Percentiles rank a stretch among this genome's conserved stretches.
phyloP scores from a whole-genome alignment of 176 grass and related monocot species.

The Musa itinerans region DNA sequence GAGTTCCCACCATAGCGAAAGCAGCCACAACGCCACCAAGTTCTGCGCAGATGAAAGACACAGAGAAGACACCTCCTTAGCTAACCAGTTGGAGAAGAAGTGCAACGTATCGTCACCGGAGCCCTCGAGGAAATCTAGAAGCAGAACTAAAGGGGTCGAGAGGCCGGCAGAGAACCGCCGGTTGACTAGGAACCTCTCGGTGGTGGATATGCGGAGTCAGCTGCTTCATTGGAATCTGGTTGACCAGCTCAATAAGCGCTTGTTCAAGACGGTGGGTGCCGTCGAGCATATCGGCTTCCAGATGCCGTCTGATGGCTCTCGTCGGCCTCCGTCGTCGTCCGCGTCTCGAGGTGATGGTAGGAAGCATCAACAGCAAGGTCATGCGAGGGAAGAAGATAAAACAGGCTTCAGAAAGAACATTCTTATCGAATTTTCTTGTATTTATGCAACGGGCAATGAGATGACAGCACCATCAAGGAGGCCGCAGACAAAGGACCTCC shows the following conservation, averaged over 20 bases:
- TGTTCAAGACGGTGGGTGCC: constrained; percentile 84
- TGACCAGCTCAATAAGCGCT: constrained; percentile 71
- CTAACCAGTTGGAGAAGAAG: constrained; percentile 26
- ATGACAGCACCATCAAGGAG: no score
- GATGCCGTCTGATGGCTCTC: constrained; percentile 15
- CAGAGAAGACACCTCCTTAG: not conserved
- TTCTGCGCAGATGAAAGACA: constrained; percentile 4
- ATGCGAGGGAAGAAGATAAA: not conserved
- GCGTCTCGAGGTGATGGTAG: constrained; percentile 21
- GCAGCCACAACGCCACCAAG: not conserved
- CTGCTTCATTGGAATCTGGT: constrained; percentile 68
- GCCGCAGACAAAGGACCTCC: no score
- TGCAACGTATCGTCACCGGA: constrained; percentile 16
- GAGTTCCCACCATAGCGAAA: constrained; percentile 12
- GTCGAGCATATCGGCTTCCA: constrained; percentile 78
- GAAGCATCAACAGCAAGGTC: not conserved
- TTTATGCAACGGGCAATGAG: no score
- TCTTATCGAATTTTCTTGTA: no score
- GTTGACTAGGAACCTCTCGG: constrained; percentile 52
- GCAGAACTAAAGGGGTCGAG: not conserved
- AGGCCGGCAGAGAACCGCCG: constrained; percentile 14
- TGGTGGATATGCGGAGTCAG: constrained; percentile 73
- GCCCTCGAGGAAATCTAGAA: not conserved
- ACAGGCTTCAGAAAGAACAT: no score
- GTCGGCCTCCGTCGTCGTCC: not conserved